A percentile compares a stretch with the other conserved stretches of the same genome.
These are phyloP conservation scores for Yarrowia hollandica DNA, from an alignment of 805 yeast genomes.

Conservation along the genomic window DNA sequence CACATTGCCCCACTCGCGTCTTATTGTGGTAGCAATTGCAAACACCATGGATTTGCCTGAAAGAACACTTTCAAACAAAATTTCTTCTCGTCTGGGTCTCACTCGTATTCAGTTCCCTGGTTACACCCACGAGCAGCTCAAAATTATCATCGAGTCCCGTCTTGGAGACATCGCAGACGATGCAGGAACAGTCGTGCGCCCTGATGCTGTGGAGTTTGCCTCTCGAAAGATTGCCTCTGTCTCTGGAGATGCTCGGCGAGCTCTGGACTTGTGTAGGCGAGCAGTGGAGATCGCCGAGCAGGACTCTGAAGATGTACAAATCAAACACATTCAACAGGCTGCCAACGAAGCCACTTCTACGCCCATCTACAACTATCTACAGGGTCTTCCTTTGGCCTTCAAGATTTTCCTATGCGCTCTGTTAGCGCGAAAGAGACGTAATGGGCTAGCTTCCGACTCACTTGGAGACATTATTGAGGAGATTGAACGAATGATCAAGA, in stretches of 20 bases:
- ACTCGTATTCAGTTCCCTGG: conserved; percentile 86
- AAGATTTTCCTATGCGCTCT: conserved; percentile 74
- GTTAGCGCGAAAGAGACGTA: conserved; percentile 60
- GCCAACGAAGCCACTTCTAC: conserved; percentile 75
- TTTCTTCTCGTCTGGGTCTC: conserved; percentile 86
- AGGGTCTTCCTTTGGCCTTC: conserved; percentile 61
- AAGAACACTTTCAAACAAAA: conserved; percentile 78
- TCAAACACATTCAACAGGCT: conserved; percentile 75
- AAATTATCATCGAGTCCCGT: conserved; percentile 69
- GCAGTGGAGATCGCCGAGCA: conserved; percentile 86
- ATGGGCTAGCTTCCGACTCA: conserved; percentile 68
- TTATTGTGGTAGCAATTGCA: conserved; percentile 90
- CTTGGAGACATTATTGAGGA: conserved; percentile 82
- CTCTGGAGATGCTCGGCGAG: conserved; percentile 96
- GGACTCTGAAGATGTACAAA: conserved; percentile 56
- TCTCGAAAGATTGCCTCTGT: conserved; percentile 93
- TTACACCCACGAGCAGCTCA: conserved; percentile 76
- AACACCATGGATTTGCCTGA: conserved; percentile 98
- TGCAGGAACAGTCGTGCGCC: conserved; percentile 42
- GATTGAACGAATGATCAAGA: conserved; percentile 53
- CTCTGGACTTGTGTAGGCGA: conserved; percentile 79
- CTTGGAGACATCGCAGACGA: conserved; percentile 49
- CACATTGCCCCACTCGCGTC: conserved; percentile 69
- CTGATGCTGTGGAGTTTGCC: conserved; percentile 87
- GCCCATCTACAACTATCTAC: conserved; percentile 62